Percentiles rank a stretch among this genome's conserved stretches.
phyloP scores from a whole-genome alignment of 176 grass and related monocot species.

The Carex littledalei region DNA sequence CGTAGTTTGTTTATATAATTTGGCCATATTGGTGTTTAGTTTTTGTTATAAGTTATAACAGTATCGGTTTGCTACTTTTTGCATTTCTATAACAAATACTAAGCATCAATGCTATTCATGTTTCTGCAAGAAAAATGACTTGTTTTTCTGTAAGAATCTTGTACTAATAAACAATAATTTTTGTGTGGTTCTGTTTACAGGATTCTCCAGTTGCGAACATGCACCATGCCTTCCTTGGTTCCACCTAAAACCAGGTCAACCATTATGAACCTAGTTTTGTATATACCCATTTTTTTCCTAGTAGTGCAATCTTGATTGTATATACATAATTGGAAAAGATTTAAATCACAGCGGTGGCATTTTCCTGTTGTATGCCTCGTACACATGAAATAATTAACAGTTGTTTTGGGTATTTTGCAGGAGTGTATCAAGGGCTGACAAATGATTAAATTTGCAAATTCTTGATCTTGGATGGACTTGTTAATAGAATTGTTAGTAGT shows the following conservation, averaged over 20 bases:
- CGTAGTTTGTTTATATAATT: neutral
- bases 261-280: neutral
- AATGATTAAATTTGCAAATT: neutral
- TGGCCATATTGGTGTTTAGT: neutral
- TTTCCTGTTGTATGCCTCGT: neutral
- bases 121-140: neutral
- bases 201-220: conserved; percentile 23
- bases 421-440: neutral
- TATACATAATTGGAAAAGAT: neutral
- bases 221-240: conserved; percentile 28
- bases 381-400: neutral
- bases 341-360: neutral
- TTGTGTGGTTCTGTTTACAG: neutral
- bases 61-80: neutral
- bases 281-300: neutral
- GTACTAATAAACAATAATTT: neutral
- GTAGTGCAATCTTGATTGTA: neutral
- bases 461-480: neutral
- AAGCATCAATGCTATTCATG: neutral
- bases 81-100: neutral
- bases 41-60: neutral
- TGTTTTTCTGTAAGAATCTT: neutral
- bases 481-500: conserved; percentile 16
- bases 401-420: conserved; percentile 14
- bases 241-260: conserved; percentile 11